Evolutionary conservation across 2,329 filamentous ascomycete species (phyloP).

Genomic region (Pseudopithomyces maydicus): DNA sequence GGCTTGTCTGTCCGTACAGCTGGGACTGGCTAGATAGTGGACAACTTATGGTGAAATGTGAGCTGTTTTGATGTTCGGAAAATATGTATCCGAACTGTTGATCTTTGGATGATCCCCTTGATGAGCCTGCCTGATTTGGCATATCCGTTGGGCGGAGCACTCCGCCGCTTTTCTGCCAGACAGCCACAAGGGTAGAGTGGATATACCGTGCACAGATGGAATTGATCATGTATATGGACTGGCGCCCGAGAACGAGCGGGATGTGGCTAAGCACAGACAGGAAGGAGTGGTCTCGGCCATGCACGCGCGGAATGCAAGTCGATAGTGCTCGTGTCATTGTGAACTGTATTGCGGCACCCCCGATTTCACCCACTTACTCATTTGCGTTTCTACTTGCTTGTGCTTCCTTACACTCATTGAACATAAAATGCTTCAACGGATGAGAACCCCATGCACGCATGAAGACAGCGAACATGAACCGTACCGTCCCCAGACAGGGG

Average conservation of each 20-base stretch:
- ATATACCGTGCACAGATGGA: background rate
- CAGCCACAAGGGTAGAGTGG: background rate
- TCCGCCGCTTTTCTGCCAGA: no score
- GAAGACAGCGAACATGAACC: no score
- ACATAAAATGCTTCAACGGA: no score
- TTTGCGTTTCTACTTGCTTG: no score
- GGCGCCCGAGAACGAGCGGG: background rate
- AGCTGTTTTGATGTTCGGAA: background rate
- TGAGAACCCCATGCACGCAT: no score
- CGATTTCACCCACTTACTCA: no score
- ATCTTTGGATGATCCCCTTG: no score
- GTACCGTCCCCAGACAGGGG: no score
- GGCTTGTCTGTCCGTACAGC: slow-evolving; percentile 1
- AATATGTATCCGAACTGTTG: background rate
- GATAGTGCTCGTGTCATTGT: background rate
- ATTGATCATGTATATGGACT: background rate
- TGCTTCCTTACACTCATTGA: no score
- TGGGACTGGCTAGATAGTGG: background rate
- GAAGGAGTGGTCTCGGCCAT: background rate
- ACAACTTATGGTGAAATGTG: background rate
- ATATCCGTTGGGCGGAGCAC: no score
- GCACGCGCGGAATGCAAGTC: background rate
- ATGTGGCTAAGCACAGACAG: background rate
- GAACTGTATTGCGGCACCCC: no score
- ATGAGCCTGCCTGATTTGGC: no score